A percentile compares a stretch with the other conserved stretches of the same genome.
phyloP scores from a whole-genome alignment of 495 filamentous ascomycete species.

The Acidiella bohemica region DNA sequence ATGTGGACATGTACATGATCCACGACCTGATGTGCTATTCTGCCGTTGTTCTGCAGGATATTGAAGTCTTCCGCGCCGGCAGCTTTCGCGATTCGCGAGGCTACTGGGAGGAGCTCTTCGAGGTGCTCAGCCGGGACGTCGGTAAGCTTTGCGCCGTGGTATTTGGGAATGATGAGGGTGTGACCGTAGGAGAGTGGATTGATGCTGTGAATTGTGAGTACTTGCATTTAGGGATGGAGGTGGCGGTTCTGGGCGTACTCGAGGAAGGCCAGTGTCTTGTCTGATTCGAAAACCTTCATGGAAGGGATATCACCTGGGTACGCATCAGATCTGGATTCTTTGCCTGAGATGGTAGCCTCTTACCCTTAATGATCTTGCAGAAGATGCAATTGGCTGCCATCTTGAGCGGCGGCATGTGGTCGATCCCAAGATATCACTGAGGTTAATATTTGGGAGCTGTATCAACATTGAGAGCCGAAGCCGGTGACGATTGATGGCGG shows the following conservation, averaged over 20 bases:
- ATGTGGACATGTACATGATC: constrained; percentile 84
- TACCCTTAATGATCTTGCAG: constrained; percentile 96
- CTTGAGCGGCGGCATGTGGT: constrained; percentile 9
- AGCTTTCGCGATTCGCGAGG: constrained; percentile 73
- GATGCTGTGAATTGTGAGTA: constrained; percentile 45
- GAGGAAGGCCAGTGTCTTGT: constrained; percentile 90
- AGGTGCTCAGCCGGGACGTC: constrained; percentile 89
- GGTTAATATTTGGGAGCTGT: too few relatives aligned
- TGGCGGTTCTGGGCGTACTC: constrained; percentile 46
- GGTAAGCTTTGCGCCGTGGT: constrained; percentile 81
- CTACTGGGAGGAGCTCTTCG: constrained; percentile 64
- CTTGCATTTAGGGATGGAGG: constrained; percentile 33
- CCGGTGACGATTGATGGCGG: too few relatives aligned
- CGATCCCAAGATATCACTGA: too few relatives aligned
- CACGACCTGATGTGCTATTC: constrained; percentile 85
- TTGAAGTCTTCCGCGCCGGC: constrained; percentile 73
- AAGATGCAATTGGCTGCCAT: constrained; percentile 70
- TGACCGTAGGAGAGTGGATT: constrained; percentile 6
- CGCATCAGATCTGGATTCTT: too few relatives aligned
- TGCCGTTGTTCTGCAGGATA: constrained; percentile 91
- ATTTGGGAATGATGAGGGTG: constrained; percentile 92
- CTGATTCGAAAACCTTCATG: constrained; percentile 87
- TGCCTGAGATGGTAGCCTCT: too few relatives aligned
- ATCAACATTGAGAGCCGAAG: too few relatives aligned
- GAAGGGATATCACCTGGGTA: constrained; percentile 75